Conservation (phyloP, 306 rosid genomes). For the Glycine soja region DNA sequence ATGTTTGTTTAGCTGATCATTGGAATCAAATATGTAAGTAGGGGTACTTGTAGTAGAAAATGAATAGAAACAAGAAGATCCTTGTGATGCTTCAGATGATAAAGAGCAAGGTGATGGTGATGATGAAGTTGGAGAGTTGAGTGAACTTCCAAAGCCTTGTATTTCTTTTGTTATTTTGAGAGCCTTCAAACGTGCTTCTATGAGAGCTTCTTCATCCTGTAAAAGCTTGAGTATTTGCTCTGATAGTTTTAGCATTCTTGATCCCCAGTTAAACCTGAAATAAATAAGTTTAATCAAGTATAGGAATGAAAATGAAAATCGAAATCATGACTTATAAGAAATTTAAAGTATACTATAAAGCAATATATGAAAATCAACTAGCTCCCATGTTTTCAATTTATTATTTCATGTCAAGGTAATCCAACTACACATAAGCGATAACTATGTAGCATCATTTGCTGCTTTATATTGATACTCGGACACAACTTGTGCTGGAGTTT, state of each 20-base stretch:
- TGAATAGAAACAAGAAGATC: constrained; percentile 53
- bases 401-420: no score
- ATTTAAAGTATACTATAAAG: background rate
- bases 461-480: no score
- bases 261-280: constrained; percentile 83
- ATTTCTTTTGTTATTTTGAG: constrained; percentile 78
- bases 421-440: no score
- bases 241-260: constrained; percentile 67
- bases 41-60: constrained; percentile 52
- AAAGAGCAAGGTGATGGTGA: constrained; percentile 47
- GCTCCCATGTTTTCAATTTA: no score
- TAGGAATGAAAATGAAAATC: background rate
- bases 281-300: background rate
- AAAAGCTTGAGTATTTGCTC: constrained; percentile 61
- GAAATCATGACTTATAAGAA: background rate
- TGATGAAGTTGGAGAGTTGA: constrained; percentile 40
- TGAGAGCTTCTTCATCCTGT: constrained; percentile 51
- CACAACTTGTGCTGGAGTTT: no score
- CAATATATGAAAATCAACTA: background rate
- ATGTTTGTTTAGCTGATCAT: constrained; percentile 32
- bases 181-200: constrained; percentile 75
- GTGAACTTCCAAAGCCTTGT: constrained; percentile 70
- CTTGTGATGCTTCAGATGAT: constrained; percentile 48
- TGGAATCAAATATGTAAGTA: constrained; percentile 26
- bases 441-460: no score